Percentiles rank a stretch among this genome's conserved stretches.
Evolutionary conservation across 192 early-diverging fungal species (phyloP).

Genomic region (Linnemannia zychae): DNA sequence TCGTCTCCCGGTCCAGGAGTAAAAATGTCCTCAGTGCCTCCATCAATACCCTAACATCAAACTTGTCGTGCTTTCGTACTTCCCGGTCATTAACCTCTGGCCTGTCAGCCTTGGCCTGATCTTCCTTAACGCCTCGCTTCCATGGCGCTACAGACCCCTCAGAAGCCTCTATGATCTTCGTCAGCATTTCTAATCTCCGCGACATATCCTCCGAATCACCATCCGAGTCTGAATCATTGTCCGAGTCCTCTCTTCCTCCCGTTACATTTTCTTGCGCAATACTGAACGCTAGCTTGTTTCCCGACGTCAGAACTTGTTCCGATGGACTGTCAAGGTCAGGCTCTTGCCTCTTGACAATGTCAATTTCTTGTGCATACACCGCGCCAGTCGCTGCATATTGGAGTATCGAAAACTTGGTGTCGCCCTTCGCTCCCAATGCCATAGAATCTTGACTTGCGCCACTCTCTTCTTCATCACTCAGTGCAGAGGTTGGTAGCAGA

Average conservation of each 20-base stretch:
- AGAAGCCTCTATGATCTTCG: conserved; percentile 9
- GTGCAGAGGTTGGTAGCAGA: conserved; percentile 1
- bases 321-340: neutral
- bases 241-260: neutral
- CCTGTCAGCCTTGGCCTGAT: conserved; percentile 7
- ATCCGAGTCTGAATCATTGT: neutral
- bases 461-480: conserved; percentile 10
- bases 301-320: neutral
- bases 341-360: conserved; percentile 13
- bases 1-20: conserved; percentile 5
- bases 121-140: conserved; percentile 16
- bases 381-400: conserved; percentile 39
- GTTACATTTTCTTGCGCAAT: conserved; percentile 12
- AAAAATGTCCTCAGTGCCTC: neutral
- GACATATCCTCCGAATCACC: neutral
- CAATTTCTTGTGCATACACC: conserved; percentile 40
- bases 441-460: neutral
- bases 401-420: conserved; percentile 25
- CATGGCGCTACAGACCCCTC: conserved; percentile 18
- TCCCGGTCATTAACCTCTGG: neutral
- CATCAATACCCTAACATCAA: conserved; percentile 11
- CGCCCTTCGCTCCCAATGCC: neutral
- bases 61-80: neutral
- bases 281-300: neutral
- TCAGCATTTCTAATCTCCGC: conserved; percentile 2